These are phyloP conservation scores for Aspergillus fumigatus DNA, from an alignment of 2,329 filamentous ascomycete genomes.

Conservation along the genomic window DNA sequence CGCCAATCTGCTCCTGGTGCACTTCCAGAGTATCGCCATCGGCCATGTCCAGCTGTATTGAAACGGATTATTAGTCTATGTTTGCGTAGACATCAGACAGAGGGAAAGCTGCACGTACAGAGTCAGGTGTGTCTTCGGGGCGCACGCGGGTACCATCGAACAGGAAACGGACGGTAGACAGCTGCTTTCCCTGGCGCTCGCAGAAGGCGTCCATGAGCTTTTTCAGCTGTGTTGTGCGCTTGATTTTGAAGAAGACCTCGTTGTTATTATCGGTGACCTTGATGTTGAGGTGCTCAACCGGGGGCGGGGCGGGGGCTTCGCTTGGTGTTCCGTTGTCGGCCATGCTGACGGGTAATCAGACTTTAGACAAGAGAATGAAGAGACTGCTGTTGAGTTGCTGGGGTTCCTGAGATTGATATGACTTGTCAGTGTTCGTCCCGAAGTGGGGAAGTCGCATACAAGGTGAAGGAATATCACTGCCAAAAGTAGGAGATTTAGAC, in stretches of 20 bases:
- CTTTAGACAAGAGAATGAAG: neutral
- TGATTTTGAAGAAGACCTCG: constrained; percentile 99
- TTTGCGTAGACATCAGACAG: neutral
- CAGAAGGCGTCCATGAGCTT: constrained; percentile 99
- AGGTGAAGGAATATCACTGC: neutral
- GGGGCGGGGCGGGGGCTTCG: constrained; percentile 41
- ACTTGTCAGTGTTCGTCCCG: neutral
- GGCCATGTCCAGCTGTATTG: constrained; percentile 80
- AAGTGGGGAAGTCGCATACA: neutral
- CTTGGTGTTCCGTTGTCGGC: constrained; percentile 24
- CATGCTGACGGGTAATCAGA: constrained; percentile 26
- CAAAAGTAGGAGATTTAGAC: neutral
- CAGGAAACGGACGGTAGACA: constrained; percentile 81
- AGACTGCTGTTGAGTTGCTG: neutral
- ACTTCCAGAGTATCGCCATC: constrained; percentile 96
- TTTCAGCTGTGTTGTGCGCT: constrained; percentile 89
- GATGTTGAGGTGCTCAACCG: constrained; percentile 89
- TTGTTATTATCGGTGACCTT: constrained; percentile 99
- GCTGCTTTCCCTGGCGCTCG: constrained; percentile 86
- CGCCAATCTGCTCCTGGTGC: constrained; percentile 96
- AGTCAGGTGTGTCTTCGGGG: constrained; percentile 82
- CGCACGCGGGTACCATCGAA: constrained; percentile 95
- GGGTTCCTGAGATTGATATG: neutral
- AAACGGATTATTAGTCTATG: neutral
- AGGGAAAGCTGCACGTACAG: constrained; percentile 58